Percentiles rank a stretch among this genome's conserved stretches.
These are phyloP conservation scores for Gossypium rotundifolium DNA, from an alignment of 345 rosid species.

Conservation along the genomic window DNA sequence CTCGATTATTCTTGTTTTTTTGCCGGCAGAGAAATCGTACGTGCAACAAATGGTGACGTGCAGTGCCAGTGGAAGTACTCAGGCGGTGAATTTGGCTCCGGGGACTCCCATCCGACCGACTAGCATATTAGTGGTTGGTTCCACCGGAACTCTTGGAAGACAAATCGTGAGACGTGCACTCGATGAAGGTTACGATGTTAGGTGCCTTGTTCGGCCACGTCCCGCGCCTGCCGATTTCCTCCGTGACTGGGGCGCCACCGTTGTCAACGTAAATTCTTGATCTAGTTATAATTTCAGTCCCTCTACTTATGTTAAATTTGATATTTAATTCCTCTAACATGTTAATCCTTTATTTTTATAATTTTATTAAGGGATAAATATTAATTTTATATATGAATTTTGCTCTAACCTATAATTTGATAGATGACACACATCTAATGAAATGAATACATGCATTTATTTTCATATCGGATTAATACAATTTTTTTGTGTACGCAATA, in stretches of 20 bases:
- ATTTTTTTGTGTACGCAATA: no score
- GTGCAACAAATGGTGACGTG: slow-evolving; percentile 26
- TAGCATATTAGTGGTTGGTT: slow-evolving; percentile 78
- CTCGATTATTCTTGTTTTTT: neutral
- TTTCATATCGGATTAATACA: no score
- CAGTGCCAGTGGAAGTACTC: slow-evolving; percentile 20
- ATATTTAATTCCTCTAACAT: no score
- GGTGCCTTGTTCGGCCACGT: slow-evolving; percentile 90
- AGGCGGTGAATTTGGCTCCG: slow-evolving; percentile 60
- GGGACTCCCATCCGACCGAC: slow-evolving; percentile 79
- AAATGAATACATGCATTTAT: no score
- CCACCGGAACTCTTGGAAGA: slow-evolving; percentile 88
- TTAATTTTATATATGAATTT: no score
- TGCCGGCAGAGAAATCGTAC: slow-evolving; percentile 17
- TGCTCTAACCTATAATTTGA: no score
- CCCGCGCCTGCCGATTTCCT: slow-evolving; percentile 93
- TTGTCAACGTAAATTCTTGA: slow-evolving; percentile 57
- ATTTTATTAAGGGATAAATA: no score
- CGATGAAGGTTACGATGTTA: slow-evolving; percentile 86
- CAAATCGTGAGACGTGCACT: slow-evolving; percentile 86
- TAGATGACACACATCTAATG: no score
- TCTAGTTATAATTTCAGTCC: no score
- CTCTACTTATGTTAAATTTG: no score
- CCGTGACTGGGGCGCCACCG: slow-evolving; percentile 96
- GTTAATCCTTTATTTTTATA: no score